Evolutionary conservation across 129 eudicot species (phyloP).

Genomic region (Tanacetum coccineum): DNA sequence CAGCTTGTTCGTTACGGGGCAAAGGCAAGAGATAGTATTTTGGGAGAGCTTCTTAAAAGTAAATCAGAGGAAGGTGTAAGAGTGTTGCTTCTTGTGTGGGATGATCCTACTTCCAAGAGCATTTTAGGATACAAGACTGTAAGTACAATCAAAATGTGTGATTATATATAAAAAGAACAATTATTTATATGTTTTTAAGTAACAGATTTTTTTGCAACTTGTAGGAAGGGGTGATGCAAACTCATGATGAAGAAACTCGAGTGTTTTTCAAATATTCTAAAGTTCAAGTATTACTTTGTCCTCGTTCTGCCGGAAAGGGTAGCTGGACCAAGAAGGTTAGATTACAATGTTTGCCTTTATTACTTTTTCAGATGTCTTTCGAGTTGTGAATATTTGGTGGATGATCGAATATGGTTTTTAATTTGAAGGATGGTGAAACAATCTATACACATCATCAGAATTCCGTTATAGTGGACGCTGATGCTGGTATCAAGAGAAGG

Average conservation of each 20-base stretch:
- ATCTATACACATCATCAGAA: constrained; percentile 13
- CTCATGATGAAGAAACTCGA: constrained; percentile 47
- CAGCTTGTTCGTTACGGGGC: constrained; percentile 23
- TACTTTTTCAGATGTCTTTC: neutral
- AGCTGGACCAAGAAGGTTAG: constrained; percentile 12
- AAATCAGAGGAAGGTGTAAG: constrained; percentile 31
- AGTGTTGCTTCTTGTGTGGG: constrained; percentile 29
- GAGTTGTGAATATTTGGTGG: neutral
- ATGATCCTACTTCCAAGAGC: constrained; percentile 31
- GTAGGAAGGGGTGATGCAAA: constrained; percentile 16
- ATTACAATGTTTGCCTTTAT: neutral
- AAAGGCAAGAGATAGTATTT: constrained; percentile 7
- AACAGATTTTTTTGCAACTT: neutral
- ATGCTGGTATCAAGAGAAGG: constrained; percentile 13
- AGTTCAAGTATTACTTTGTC: constrained; percentile 60
- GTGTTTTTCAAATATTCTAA: constrained; percentile 65
- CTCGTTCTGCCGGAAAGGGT: constrained; percentile 52
- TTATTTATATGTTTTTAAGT: neutral
- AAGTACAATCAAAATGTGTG: constrained; percentile 12
- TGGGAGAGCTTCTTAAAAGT: constrained; percentile 28
- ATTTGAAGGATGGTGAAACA: constrained; percentile 10
- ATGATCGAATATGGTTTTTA: neutral
- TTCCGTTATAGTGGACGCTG: constrained; percentile 1
- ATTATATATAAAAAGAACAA: neutral
- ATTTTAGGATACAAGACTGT: constrained; percentile 20